Conservation (phyloP, 1,284 basidiomycete genomes). For the Ceratorhiza oryzae-sativae region DNA sequence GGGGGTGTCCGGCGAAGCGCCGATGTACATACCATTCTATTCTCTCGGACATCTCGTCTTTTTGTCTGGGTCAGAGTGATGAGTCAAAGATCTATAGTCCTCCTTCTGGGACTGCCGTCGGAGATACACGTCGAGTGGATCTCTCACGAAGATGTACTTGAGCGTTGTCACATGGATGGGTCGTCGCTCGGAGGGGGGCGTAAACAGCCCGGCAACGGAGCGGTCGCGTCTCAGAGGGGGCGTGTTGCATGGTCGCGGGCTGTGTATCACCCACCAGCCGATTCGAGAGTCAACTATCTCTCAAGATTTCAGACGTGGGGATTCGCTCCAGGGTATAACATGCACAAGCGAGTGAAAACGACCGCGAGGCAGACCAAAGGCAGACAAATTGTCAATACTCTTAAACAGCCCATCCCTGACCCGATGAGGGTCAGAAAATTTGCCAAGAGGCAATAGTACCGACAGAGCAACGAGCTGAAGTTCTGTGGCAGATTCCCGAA, state of each 20-base stretch:
- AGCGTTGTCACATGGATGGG: background rate
- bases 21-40: background rate
- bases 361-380: background rate
- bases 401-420: too few species aligned
- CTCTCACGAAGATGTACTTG: background rate
- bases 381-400: background rate
- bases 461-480: too few species aligned
- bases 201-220: background rate
- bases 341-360: background rate
- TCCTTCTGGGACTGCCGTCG: background rate
- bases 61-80: background rate
- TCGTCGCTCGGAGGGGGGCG: background rate
- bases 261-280: background rate
- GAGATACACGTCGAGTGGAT: background rate
- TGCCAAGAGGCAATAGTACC: too few species aligned
- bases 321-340: background rate
- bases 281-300: background rate
- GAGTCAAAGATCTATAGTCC: background rate
- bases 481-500: too few species aligned
- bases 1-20: background rate
- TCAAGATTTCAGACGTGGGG: background rate
- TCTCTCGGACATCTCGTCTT: background rate
- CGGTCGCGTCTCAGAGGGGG: background rate
- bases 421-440: too few species aligned
- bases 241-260: background rate